A percentile compares a stretch with the other conserved stretches of the same genome.
These are phyloP conservation scores for Knoxia roxburghii DNA, from an alignment of 257 asterid species.

Conservation along the genomic window DNA sequence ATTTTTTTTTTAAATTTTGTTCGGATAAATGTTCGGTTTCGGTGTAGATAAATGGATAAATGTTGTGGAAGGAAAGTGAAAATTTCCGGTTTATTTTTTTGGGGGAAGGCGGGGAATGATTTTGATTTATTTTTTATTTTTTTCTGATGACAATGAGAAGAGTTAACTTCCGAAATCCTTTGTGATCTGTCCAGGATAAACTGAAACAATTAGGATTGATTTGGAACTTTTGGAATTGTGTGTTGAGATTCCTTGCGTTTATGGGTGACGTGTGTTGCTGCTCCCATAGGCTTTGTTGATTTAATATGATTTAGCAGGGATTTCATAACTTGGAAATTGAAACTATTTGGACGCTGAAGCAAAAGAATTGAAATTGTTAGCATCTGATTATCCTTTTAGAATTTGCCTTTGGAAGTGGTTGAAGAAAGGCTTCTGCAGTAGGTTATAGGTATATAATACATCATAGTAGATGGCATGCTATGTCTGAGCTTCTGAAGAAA, in stretches of 20 bases:
- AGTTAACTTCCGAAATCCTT: not conserved
- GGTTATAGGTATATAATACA: not conserved
- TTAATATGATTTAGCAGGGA: not conserved
- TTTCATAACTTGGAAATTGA: not conserved
- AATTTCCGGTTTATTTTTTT: not conserved
- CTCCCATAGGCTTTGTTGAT: not conserved
- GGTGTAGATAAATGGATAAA: too few species aligned
- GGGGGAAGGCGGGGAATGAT: too few species aligned
- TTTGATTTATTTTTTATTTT: too few species aligned
- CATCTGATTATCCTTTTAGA: not conserved
- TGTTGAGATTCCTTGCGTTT: not conserved
- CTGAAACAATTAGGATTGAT: not conserved
- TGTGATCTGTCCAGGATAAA: not conserved
- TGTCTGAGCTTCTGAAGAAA: constrained; percentile 1
- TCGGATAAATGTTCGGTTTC: too few species aligned
- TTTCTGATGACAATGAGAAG: not conserved
- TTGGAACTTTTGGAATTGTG: too few species aligned
- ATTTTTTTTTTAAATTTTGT: not conserved
- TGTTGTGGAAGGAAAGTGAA: not conserved
- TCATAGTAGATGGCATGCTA: not conserved
- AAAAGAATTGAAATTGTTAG: not conserved
- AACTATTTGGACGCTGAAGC: not conserved
- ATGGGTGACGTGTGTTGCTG: not conserved
- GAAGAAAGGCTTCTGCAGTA: not conserved
- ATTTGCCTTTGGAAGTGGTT: not conserved